Evolutionary conservation across 2,329 filamentous ascomycete genomes (phyloP), one percentile per base, ranked within the genome.

Genomic region (Byssothecium circinans): DNA sequence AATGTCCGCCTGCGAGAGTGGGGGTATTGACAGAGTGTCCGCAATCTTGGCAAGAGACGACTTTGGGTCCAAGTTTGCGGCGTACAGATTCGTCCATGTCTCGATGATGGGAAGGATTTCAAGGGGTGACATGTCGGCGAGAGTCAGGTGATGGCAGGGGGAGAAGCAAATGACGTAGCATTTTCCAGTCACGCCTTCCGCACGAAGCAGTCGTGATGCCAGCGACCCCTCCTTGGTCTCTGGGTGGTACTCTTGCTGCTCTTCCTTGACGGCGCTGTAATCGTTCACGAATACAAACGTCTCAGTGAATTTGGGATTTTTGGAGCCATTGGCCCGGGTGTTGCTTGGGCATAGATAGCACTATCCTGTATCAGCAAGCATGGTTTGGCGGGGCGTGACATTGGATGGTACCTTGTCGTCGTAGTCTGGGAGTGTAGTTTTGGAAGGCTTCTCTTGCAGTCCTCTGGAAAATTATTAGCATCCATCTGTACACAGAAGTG

Each of bases 81-180:
- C 83, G 72, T 97, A 99, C 57, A 97, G 87, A 52, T 87, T 84
- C 4, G 91, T 94, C 94, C 94, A 99, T 40, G 89, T 90, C 62
- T 91, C 79, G 51, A 99, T 83, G 27, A 96, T 85, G 2, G 90
- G 88, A 1, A 92, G 67, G 49, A 95, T 96, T 51, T 95, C 83
- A 4, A 75, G 57, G 2, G 88, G 80, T 0, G 84, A 74, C 79
- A 99, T 89, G 68, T 99, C 94, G 53, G 94, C 92, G 22, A 99
- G 83, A 2, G 94, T 99, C 50, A 95, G 75, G 71, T 96, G 88
- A 74, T 99, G 94, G 56, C 85, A 85, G 2, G 90, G 85, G 7
- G 91, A 94, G 74, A 99, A 99, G 47, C 91, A 96, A 44, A 99
- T 81, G 46, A 99, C 94, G 72, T 95, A 97, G 78, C 94, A 99